A percentile compares a stretch with the other conserved stretches of the same genome.
phyloP scores from a whole-genome alignment of 1,139 yeast genomes.

The Geotrichum europaeum region DNA sequence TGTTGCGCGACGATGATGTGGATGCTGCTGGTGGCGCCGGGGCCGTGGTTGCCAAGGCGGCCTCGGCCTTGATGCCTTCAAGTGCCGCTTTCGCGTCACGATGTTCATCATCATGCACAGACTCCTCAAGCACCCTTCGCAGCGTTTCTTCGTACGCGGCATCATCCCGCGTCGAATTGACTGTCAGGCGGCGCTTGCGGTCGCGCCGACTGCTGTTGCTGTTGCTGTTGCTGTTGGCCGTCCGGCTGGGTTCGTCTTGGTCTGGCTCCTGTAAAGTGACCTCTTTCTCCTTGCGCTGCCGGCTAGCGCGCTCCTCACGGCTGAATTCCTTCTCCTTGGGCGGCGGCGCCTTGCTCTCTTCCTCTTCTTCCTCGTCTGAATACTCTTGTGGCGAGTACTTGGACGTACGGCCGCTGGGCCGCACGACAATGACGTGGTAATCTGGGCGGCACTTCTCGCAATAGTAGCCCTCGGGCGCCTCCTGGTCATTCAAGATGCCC shows the following conservation, averaged over 20 bases:
- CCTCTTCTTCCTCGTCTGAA: constrained; percentile 27
- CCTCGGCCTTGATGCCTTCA: background rate
- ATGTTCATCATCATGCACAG: constrained; percentile 45
- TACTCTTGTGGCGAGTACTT: constrained; percentile 39
- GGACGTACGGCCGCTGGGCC: constrained; percentile 43
- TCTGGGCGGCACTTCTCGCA: constrained; percentile 89
- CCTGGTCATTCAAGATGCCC: constrained; percentile 64
- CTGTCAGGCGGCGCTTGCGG: constrained; percentile 11
- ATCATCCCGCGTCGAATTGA: constrained; percentile 30
- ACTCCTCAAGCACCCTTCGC: constrained; percentile 64
- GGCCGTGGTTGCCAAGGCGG: background rate
- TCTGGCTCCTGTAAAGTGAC: background rate
- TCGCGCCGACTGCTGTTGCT: constrained; percentile 2
- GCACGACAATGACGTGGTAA: constrained; percentile 54
- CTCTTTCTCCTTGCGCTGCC: constrained; percentile 14
- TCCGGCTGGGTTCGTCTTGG: background rate
- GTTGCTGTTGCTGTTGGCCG: background rate
- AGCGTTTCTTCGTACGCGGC: constrained; percentile 62
- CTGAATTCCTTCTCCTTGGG: constrained; percentile 21
- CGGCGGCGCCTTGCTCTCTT: constrained; percentile 22
- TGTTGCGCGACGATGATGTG: constrained; percentile 4
- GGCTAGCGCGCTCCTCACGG: constrained; percentile 16
- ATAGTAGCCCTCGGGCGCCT: constrained; percentile 87
- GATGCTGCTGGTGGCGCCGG: background rate
- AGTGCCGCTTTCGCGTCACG: constrained; percentile 3